These are phyloP conservation scores for Suillus hirtellus DNA, from an alignment of 768 basidiomycete genomes.

Conservation along the genomic window DNA sequence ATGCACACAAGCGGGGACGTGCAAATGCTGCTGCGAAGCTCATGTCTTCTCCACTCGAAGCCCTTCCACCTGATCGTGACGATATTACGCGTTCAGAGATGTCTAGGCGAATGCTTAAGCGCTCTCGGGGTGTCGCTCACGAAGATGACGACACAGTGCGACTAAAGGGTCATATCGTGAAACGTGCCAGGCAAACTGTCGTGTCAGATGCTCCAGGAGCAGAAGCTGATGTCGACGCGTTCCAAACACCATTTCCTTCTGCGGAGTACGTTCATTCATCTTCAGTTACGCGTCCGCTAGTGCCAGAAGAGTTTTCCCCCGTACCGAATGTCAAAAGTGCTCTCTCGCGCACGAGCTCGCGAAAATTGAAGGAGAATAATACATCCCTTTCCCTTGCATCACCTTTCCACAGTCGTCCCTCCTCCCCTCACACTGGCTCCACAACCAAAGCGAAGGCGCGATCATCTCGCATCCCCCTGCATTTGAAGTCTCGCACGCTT, in stretches of 20 bases:
- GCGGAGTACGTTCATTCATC: slow-evolving; percentile 25
- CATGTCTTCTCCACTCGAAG: slow-evolving; percentile 30
- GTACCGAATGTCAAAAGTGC: slow-evolving; percentile 38
- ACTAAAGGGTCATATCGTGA: slow-evolving; percentile 29
- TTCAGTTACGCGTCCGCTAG: slow-evolving; percentile 20
- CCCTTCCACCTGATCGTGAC: slow-evolving; percentile 26
- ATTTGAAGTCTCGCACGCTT: slow-evolving; percentile 41
- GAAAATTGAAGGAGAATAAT: slow-evolving; percentile 42
- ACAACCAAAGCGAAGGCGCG: slow-evolving; percentile 35
- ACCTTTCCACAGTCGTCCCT: slow-evolving; percentile 48
- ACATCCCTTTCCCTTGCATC: slow-evolving; percentile 37
- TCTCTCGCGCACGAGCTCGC: slow-evolving; percentile 40
- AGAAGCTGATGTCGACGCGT: slow-evolving; percentile 21
- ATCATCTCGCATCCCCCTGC: slow-evolving; percentile 23
- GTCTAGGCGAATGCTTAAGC: slow-evolving; percentile 47
- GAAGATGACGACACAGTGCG: slow-evolving; percentile 19
- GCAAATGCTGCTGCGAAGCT: slow-evolving; percentile 13
- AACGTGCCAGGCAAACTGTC: slow-evolving; percentile 34
- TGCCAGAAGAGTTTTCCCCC: slow-evolving; percentile 43
- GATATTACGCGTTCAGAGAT: slow-evolving; percentile 42
- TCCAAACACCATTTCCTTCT: slow-evolving; percentile 30
- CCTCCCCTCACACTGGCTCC: slow-evolving; percentile 36
- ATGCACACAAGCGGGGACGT: slow-evolving; percentile 35
- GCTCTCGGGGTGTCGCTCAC: slow-evolving; percentile 37
- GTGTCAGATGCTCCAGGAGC: slow-evolving; percentile 8